Evolutionary conservation across 2,329 filamentous ascomycete genomes (phyloP).

Genomic region (Botrytis tulipae): DNA sequence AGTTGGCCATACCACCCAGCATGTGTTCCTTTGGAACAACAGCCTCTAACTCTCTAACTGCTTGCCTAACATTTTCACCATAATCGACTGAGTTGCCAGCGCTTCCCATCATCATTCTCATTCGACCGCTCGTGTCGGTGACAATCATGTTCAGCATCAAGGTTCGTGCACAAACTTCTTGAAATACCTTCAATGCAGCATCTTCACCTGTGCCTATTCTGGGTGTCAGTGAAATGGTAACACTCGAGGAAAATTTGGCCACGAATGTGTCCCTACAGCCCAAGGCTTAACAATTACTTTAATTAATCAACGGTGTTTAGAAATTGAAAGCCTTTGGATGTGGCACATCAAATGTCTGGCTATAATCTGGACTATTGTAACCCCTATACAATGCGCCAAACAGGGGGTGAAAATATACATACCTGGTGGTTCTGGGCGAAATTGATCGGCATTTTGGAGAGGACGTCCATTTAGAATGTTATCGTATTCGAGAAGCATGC

Average conservation of each 20-base stretch:
- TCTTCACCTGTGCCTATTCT: slow-evolving; percentile 25
- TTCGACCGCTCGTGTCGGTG: slow-evolving; percentile 29
- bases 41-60: slow-evolving; percentile 23
- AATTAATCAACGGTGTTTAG: background rate
- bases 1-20: slow-evolving; percentile 4
- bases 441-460: slow-evolving; percentile 41
- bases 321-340: background rate
- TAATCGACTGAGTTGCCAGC: slow-evolving; percentile 25
- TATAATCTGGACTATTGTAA: background rate
- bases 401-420: background rate
- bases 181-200: slow-evolving; percentile 27
- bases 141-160: slow-evolving; percentile 30
- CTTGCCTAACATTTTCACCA: slow-evolving; percentile 26
- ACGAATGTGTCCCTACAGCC: background rate
- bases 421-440: slow-evolving; percentile 30
- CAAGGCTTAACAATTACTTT: background rate
- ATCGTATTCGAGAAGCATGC: slow-evolving; percentile 45
- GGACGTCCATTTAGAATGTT: slow-evolving; percentile 41
- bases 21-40: slow-evolving; percentile 22
- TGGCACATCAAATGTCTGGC: background rate
- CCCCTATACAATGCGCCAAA: too few relatives aligned
- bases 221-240: background rate
- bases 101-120: slow-evolving; percentile 25
- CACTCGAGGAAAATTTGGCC: background rate
- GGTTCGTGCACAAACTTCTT: slow-evolving; percentile 29